A percentile compares a stretch with the other conserved stretches of the same genome.
Evolutionary conservation across 257 asterid species (phyloP).

Genomic region (Orobanche coerulescens): DNA sequence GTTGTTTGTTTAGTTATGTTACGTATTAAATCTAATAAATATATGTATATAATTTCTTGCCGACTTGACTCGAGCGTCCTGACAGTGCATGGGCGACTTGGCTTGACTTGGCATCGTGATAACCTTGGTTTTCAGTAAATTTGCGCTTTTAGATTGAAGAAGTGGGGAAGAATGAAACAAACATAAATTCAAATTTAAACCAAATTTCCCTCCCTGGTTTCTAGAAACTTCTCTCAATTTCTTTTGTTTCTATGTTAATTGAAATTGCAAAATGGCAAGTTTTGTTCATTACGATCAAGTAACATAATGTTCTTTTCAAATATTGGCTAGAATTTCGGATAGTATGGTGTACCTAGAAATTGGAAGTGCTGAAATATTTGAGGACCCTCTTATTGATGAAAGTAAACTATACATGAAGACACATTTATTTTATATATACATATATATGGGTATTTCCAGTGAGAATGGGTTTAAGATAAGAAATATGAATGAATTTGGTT

Average conservation of each 20-base stretch:
- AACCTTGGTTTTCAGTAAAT: constrained; percentile 1
- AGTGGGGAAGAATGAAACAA: constrained; percentile 7
- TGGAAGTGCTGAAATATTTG: neutral
- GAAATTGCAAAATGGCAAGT: neutral
- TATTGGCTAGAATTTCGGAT: neutral
- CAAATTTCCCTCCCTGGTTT: neutral
- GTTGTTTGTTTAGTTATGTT: too few species aligned
- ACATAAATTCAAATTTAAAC: neutral
- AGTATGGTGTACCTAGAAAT: neutral
- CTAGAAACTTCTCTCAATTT: neutral
- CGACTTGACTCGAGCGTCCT: too few species aligned
- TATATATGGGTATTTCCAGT: too few species aligned
- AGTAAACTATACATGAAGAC: neutral
- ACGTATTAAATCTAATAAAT: too few species aligned
- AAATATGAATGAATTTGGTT: too few species aligned
- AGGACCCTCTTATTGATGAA: neutral
- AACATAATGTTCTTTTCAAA: too few species aligned
- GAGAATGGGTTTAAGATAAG: too few species aligned
- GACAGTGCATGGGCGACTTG: too few species aligned
- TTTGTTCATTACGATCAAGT: neutral
- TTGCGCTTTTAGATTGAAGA: neutral
- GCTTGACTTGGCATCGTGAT: too few species aligned
- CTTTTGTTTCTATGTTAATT: neutral
- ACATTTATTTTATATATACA: neutral
- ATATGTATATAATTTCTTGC: too few species aligned